phyloP scores from a whole-genome alignment of 306 rosid species.

The Lathyrus tuberosus region DNA sequence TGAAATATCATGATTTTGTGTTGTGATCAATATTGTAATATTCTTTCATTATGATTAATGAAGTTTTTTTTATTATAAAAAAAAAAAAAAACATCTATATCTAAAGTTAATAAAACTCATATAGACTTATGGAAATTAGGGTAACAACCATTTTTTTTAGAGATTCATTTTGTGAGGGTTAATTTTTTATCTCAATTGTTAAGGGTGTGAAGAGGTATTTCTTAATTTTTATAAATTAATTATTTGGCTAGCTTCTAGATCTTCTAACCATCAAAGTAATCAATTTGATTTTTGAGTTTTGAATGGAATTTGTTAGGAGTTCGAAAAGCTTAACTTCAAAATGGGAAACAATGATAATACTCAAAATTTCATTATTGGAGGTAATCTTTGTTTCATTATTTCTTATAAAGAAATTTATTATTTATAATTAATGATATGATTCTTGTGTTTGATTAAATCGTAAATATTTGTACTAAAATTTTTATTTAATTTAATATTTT shows the following conservation, averaged over 20 bases:
- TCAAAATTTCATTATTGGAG: background rate
- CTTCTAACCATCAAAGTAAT: background rate
- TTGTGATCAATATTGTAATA: too few species aligned
- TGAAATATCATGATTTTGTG: too few species aligned
- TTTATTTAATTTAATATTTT: too few species aligned
- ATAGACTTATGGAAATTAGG: background rate
- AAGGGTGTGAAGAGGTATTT: too few species aligned
- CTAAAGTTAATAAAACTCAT: background rate
- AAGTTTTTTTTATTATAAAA: too few species aligned
- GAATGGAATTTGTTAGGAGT: background rate
- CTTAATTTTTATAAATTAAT: background rate
- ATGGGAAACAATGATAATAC: background rate
- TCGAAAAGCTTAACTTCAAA: background rate
- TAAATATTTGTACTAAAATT: background rate
- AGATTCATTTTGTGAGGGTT: background rate
- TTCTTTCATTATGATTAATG: too few species aligned
- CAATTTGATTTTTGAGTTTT: background rate
- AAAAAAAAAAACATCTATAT: too few species aligned
- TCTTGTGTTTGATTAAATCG: background rate
- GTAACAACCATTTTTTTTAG: background rate
- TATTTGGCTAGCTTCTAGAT: background rate
- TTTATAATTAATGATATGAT: background rate
- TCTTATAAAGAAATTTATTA: background rate
- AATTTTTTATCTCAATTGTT: background rate
- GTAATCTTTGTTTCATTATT: background rate